Conservation (phyloP, 2,329 filamentous ascomycete genomes). For the Truncatella angustata region DNA sequence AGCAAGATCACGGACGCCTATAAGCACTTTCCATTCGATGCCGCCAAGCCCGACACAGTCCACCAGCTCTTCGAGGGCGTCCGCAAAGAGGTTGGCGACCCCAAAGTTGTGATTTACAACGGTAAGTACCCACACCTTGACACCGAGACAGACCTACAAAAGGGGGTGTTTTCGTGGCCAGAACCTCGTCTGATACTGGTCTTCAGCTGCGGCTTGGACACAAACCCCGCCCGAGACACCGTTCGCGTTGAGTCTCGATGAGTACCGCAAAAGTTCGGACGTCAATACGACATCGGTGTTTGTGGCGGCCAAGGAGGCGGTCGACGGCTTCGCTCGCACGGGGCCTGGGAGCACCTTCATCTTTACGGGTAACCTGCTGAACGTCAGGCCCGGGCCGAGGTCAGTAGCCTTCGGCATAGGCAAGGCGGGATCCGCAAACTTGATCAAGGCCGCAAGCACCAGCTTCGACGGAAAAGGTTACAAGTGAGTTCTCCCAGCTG, state of each 20-base stretch:
- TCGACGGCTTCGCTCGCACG: constrained; percentile 18
- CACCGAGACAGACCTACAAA: no score
- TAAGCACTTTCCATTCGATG: constrained; percentile 7
- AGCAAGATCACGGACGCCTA: not conserved
- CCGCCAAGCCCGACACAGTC: constrained; percentile 14
- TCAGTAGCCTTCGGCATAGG: constrained; percentile 7
- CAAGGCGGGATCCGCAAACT: constrained; percentile 9
- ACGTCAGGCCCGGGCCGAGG: constrained; percentile 12
- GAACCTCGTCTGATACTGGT: not conserved
- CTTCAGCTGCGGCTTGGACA: not conserved
- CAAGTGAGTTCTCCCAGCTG: constrained; percentile 19
- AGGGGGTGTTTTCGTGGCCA: not conserved
- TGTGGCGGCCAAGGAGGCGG: constrained; percentile 14
- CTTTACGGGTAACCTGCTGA: constrained; percentile 23
- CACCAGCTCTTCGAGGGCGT: constrained; percentile 18
- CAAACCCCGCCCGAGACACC: constrained; percentile 8
- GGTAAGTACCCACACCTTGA: constrained; percentile 1
- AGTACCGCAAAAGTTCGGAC: constrained; percentile 6
- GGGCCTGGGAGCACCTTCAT: constrained; percentile 21
- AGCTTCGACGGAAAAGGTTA: constrained; percentile 20
- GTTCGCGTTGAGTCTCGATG: constrained; percentile 10
- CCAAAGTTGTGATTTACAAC: constrained; percentile 19
- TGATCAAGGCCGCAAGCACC: constrained; percentile 16
- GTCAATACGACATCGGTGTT: constrained; percentile 14
- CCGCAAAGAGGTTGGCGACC: constrained; percentile 2